Conservation (phyloP, 371 early-diverging fungal species). For the Mucor piriformis region DNA sequence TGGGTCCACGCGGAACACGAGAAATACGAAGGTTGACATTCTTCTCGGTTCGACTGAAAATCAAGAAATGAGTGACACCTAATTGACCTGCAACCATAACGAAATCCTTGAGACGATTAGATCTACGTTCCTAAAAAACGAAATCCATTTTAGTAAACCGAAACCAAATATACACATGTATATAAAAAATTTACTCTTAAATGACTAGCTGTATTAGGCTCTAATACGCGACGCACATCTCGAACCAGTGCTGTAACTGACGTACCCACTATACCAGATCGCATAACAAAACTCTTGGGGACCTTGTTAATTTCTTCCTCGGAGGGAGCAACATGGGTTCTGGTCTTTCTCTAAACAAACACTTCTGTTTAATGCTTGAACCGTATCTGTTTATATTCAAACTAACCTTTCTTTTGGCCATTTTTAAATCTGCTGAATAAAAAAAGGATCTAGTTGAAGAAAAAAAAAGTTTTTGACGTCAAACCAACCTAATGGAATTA, state of each 20-base stretch:
- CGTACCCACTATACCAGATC: slow-evolving; percentile 82
- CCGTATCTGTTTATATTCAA: neutral
- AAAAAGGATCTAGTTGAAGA: slow-evolving; percentile 5
- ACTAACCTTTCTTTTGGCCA: slow-evolving; percentile 23
- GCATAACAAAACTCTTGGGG: slow-evolving; percentile 93
- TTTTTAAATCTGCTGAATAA: neutral
- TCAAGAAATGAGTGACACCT: slow-evolving; percentile 85
- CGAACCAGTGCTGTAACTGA: slow-evolving; percentile 77
- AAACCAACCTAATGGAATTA: no score
- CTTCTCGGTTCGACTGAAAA: slow-evolving; percentile 85
- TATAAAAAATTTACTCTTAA: slow-evolving; percentile 26
- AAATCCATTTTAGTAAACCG: neutral
- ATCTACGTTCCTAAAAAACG: slow-evolving; percentile 75
- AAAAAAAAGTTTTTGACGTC: slow-evolving; percentile 9
- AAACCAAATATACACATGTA: neutral
- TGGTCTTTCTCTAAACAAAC: slow-evolving; percentile 51
- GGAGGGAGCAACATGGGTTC: slow-evolving; percentile 54
- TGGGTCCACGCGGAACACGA: slow-evolving; percentile 92
- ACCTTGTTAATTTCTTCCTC: slow-evolving; percentile 61
- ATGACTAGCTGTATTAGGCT: slow-evolving; percentile 74
- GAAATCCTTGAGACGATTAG: slow-evolving; percentile 94
- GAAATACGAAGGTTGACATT: slow-evolving; percentile 86
- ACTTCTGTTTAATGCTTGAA: neutral
- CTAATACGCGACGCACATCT: slow-evolving; percentile 89
- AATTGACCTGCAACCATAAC: slow-evolving; percentile 86